A percentile compares a stretch with the other conserved stretches of the same genome.
Conservation (phyloP, 306 rosid genomes). For the Crotalaria pallida region DNA sequence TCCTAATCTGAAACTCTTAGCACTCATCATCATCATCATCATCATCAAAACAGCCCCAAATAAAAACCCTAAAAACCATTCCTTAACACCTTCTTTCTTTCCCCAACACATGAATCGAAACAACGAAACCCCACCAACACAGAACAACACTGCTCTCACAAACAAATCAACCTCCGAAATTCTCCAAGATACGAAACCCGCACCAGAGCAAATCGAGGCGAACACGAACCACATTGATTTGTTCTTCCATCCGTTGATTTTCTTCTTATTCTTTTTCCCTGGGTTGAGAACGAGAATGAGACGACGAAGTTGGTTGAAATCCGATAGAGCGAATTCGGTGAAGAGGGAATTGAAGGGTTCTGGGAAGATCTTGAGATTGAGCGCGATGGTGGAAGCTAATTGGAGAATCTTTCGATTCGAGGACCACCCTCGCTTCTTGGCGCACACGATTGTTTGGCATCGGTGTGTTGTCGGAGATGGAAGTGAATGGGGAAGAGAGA, state of each 20-base stretch:
- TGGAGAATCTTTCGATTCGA: constrained; percentile 29
- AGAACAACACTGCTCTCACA: constrained; percentile 14
- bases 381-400: constrained; percentile 32
- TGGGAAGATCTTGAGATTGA: constrained; percentile 38
- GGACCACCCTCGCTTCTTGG: neutral
- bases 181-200: constrained; percentile 30
- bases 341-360: constrained; percentile 34
- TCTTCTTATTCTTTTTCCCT: neutral
- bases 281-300: neutral
- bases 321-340: constrained; percentile 17
- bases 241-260: neutral
- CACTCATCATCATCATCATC: too few relatives aligned
- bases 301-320: neutral
- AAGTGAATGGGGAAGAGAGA: neutral
- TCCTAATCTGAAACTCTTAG: constrained; percentile 10
- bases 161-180: constrained; percentile 25
- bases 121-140: constrained; percentile 15
- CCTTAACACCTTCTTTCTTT: constrained; percentile 18
- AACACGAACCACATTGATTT: neutral
- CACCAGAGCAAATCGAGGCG: neutral
- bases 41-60: constrained; percentile 29
- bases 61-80: constrained; percentile 35
- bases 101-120: constrained; percentile 11
- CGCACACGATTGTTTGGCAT: constrained; percentile 4
- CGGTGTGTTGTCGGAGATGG: neutral